phyloP scores from a whole-genome alignment of 2,329 filamentous ascomycete genomes.

The Fusarium sp. region DNA sequence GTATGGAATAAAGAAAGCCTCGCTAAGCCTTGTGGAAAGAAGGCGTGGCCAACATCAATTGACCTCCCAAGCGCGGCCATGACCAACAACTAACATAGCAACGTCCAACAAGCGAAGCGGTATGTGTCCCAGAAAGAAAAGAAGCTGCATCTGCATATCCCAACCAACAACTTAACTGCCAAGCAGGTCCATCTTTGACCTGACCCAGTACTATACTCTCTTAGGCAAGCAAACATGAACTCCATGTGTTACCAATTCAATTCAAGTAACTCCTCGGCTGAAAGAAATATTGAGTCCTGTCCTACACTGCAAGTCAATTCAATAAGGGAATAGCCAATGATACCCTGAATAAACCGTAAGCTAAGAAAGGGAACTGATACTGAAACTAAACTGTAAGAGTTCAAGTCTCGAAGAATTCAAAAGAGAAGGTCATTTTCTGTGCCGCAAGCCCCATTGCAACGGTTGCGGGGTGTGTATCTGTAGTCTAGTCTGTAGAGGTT shows the following conservation, averaged over 20 bases:
- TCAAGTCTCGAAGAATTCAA: neutral
- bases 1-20: slow-evolving; percentile 6
- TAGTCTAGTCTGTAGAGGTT: slow-evolving; percentile 1
- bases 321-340: slow-evolving; percentile 13
- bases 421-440: slow-evolving; percentile 17
- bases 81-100: slow-evolving; percentile 8
- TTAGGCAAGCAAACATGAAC: neutral
- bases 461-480: neutral
- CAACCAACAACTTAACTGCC: slow-evolving; percentile 7
- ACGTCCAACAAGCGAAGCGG: slow-evolving; percentile 17
- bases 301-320: neutral
- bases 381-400: slow-evolving; percentile 9
- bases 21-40: neutral
- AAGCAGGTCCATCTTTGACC: neutral
- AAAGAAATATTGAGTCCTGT: neutral
- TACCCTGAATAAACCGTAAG: neutral
- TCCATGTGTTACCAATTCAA: neutral
- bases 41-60: neutral
- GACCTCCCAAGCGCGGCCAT: slow-evolving; percentile 8
- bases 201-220: neutral
- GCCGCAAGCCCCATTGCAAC: slow-evolving; percentile 30
- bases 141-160: neutral
- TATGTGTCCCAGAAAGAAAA: neutral
- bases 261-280: neutral
- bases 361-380: slow-evolving; percentile 20